Percentiles rank a stretch among this genome's conserved stretches.
These are phyloP conservation scores for Selaginella tamariscina DNA, from an alignment of 75 land plant genomes.

Conservation along the genomic window DNA sequence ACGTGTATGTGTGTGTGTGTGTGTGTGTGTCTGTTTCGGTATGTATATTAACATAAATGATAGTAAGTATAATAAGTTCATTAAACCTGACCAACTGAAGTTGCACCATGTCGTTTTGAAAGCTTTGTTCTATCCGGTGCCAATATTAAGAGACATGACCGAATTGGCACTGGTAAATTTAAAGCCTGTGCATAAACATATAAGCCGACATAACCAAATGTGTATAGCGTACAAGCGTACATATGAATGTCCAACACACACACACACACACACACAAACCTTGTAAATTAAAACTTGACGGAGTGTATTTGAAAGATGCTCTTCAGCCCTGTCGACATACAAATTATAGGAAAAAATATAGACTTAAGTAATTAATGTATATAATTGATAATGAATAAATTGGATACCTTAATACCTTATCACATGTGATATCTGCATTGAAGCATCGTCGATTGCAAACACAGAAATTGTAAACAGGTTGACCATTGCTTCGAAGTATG, in stretches of 20 bases:
- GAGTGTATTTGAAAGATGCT: conserved; percentile 85
- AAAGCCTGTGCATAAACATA: conserved; percentile 37
- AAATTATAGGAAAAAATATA: too few relatives aligned
- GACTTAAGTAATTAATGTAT: too few relatives aligned
- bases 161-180: conserved; percentile 83
- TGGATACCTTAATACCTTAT: conserved; percentile 43
- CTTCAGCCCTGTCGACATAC: conserved; percentile 93
- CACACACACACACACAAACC: conserved; percentile 21
- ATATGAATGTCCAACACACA: background rate
- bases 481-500: conserved; percentile 91
- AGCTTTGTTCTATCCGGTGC: conserved; percentile 96
- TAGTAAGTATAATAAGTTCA: background rate
- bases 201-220: conserved; percentile 9
- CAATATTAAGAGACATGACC: conserved; percentile 96
- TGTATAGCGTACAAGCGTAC: conserved; percentile 3
- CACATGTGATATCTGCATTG: conserved; percentile 90
- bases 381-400: background rate
- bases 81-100: conserved; percentile 92
- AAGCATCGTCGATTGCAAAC: conserved; percentile 98
- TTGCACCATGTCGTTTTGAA: conserved; percentile 96
- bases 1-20: too few relatives aligned
- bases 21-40: too few relatives aligned
- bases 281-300: conserved; percentile 84
- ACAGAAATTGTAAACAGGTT: conserved; percentile 95
- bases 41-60: background rate